These are phyloP conservation scores for Coemansia sp. DNA, from an alignment of 192 early-diverging fungal species.

Conservation along the genomic window DNA sequence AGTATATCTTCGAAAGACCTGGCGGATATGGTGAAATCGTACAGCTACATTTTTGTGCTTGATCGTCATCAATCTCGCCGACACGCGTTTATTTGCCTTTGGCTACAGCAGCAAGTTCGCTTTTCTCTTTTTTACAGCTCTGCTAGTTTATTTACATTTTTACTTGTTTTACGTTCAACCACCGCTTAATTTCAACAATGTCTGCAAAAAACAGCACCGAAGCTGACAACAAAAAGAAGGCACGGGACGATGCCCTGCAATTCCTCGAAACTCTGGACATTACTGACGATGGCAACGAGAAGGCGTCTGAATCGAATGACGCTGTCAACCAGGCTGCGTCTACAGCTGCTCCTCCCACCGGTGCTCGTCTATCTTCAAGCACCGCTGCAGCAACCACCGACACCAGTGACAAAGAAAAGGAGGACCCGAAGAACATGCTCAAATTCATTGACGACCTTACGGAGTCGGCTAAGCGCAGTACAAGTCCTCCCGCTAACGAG, in stretches of 20 bases:
- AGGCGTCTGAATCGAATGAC: constrained; percentile 6
- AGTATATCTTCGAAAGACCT: no score
- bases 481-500: constrained; percentile 8
- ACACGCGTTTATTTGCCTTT: background rate
- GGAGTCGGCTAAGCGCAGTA: constrained; percentile 44
- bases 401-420: constrained; percentile 2
- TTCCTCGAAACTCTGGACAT: constrained; percentile 50
- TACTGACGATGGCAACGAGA: constrained; percentile 18
- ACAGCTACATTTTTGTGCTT: background rate
- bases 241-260: constrained; percentile 50
- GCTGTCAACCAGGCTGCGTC: background rate
- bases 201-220: constrained; percentile 22
- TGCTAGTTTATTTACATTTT: background rate
- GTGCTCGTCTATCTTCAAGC: background rate
- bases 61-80: no score
- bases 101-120: background rate
- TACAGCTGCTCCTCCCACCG: background rate
- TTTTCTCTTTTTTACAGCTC: constrained; percentile 2
- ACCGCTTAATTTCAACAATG: constrained; percentile 12
- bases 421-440: constrained; percentile 42
- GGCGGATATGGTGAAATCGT: no score
- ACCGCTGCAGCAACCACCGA: constrained; percentile 4
- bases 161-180: background rate
- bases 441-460: constrained; percentile 52
- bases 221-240: constrained; percentile 38